Base-by-base conservation (phyloP, 1,139 yeast genomes). In the Suhomyces guaymorum region DNA sequence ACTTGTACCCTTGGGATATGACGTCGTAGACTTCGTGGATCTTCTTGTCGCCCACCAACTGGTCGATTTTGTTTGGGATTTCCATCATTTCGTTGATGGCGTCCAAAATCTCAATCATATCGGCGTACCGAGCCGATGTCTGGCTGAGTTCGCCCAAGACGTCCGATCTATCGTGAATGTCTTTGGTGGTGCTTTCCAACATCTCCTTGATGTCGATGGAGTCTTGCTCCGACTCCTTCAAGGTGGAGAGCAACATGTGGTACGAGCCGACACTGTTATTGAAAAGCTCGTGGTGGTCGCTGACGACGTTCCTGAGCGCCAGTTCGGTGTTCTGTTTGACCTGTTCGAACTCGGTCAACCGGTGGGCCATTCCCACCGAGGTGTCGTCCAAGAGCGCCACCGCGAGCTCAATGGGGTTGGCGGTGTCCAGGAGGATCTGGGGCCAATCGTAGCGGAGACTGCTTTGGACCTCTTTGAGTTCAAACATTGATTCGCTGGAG, bases 371-470 rank as follows among this genome's bases (percentile, higher is more conserved):
- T 0, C 97, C 97, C 20, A 89, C 95, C 1, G 96, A 85, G 3
- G 95, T 80, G 48, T 80, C 82, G 57, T 90, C 97, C 48, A 88
- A 66, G 40, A 90, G 66, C 0, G 92, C 78, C 29, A 90, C 68
- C 0, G 96, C 96, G 37, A 83, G 68, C 49, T 88, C 96, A 27
- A 90, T 69, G 1, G 96, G 95, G 55, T 87, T 88, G 33, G 94
- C 70, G 40, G 69, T 44, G 12, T 41, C 41, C 11, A 39, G 43
- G 27, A 49, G 46, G 19, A 54, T 48, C 35, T 65, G 72, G 4
- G 75, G 73, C 76, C 76, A 70, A 39, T 70, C 76, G 43, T 69
- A 70, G 31, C 60, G 59, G 30, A 70, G 51, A 23, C 60, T 58
- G 40, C 64, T 66, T 44, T 61, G 57, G 12, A 64, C 55, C 35